Evolutionary conservation across 2,329 filamentous ascomycete genomes (phyloP).

Genomic region (Pyrenophora teres): DNA sequence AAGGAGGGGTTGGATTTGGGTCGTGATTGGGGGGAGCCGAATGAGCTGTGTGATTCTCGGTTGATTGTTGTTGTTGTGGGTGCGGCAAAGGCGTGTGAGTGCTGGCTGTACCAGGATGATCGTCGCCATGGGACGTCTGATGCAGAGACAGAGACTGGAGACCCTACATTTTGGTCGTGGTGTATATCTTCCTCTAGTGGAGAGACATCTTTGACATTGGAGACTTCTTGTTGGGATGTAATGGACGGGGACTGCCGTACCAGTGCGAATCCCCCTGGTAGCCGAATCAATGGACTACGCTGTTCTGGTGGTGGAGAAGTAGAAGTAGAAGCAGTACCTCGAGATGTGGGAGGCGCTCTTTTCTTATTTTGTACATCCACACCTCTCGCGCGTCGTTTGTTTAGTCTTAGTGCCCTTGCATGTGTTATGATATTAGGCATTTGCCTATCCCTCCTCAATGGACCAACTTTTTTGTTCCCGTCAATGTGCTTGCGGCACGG

Average conservation of each 20-base stretch:
- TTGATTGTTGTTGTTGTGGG: constrained; percentile 11
- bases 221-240: constrained; percentile 7
- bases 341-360: not conserved
- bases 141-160: not conserved
- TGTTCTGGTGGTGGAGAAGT: not conserved
- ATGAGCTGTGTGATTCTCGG: constrained; percentile 12
- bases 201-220: constrained; percentile 5
- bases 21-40: constrained; percentile 9
- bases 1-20: constrained; percentile 3
- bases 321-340: not conserved
- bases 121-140: constrained; percentile 9
- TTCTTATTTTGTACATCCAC: not conserved
- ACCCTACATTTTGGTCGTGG: not conserved
- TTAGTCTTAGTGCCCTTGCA: not conserved
- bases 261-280: constrained; percentile 31
- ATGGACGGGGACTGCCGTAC: constrained; percentile 23
- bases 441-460: no score
- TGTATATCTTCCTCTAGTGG: not conserved
- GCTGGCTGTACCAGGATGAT: constrained; percentile 19
- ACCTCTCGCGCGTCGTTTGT: not conserved
- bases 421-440: not conserved
- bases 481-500: not conserved
- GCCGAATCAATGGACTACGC: constrained; percentile 23
- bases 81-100: constrained; percentile 10
- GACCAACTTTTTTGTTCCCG: no score